These are phyloP conservation scores for Oldenlandia corymbosa DNA, from an alignment of 257 asterid genomes.

Conservation along the genomic window DNA sequence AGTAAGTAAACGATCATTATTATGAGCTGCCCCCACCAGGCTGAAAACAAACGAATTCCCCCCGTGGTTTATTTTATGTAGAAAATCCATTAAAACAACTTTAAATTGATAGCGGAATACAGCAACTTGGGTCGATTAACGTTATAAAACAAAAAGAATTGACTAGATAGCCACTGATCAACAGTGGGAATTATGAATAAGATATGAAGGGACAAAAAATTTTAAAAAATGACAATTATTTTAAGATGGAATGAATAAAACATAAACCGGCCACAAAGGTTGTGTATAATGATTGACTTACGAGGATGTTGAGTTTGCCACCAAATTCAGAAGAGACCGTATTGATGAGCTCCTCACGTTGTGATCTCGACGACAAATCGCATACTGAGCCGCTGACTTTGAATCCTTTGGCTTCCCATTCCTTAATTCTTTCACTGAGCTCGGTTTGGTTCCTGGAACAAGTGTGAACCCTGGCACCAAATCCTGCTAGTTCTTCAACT, in stretches of 20 bases:
- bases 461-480: slow-evolving; percentile 30
- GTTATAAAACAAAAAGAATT: too few species aligned
- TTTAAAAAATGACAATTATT: background rate
- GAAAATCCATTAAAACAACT: too few species aligned
- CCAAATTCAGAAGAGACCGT: slow-evolving; percentile 19
- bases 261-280: background rate
- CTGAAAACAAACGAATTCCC: background rate
- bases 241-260: background rate
- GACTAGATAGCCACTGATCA: too few species aligned
- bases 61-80: too few species aligned
- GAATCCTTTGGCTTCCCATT: slow-evolving; percentile 28
- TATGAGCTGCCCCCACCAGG: background rate
- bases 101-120: too few species aligned
- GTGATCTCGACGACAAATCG: slow-evolving; percentile 21
- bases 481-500: slow-evolving; percentile 33
- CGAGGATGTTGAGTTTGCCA: slow-evolving; percentile 34
- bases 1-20: background rate
- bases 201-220: background rate
- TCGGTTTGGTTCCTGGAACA: slow-evolving; percentile 28
- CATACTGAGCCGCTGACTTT: slow-evolving; percentile 25
- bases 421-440: slow-evolving; percentile 16
- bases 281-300: slow-evolving; percentile 12
- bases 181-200: background rate
- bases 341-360: slow-evolving; percentile 24
- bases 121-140: too few species aligned